Percentiles rank a stretch among this genome's conserved stretches.
phyloP scores from a whole-genome alignment of 768 basidiomycete genomes.

The Trametes coccinea region DNA sequence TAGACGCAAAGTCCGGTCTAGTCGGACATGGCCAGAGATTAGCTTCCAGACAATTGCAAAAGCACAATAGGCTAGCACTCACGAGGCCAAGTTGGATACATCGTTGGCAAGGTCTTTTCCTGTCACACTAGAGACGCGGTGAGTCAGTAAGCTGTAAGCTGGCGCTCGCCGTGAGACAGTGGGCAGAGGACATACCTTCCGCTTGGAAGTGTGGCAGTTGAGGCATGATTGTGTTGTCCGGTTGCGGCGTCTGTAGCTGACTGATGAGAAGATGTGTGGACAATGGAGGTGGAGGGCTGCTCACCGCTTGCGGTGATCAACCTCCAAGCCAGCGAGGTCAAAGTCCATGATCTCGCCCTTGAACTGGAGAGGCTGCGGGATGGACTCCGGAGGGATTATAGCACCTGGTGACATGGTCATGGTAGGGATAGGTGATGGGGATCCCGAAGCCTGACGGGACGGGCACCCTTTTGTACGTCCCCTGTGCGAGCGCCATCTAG shows the following conservation, averaged over 20 bases:
- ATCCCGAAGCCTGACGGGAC: conserved; percentile 19
- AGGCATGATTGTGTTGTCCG: conserved; percentile 86
- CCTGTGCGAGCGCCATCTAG: conserved; percentile 19
- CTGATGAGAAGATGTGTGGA: conserved; percentile 40
- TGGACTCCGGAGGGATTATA: conserved; percentile 21
- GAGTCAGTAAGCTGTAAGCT: not conserved
- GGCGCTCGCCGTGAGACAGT: not conserved
- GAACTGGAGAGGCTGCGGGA: conserved; percentile 48
- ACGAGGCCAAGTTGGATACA: conserved; percentile 87
- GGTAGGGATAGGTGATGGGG: conserved; percentile 18
- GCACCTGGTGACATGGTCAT: conserved; percentile 25
- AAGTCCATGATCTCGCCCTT: conserved; percentile 80
- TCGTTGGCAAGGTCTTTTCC: conserved; percentile 87
- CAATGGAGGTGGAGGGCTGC: conserved; percentile 1
- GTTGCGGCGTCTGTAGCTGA: conserved; percentile 79
- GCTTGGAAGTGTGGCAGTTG: conserved; percentile 92
- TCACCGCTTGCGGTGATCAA: conserved; percentile 36
- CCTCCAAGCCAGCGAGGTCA: conserved; percentile 41
- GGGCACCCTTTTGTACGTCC: conserved; percentile 23
- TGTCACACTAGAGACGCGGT: conserved; percentile 65
- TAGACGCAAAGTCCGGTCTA: conserved; percentile 95
- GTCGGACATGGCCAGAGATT: conserved; percentile 14
- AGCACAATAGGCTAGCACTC: conserved; percentile 31
- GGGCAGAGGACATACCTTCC: conserved; percentile 59
- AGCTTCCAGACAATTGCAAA: not conserved